Conservation (phyloP, 2,329 filamentous ascomycete genomes). For the Alternaria arbusti region DNA sequence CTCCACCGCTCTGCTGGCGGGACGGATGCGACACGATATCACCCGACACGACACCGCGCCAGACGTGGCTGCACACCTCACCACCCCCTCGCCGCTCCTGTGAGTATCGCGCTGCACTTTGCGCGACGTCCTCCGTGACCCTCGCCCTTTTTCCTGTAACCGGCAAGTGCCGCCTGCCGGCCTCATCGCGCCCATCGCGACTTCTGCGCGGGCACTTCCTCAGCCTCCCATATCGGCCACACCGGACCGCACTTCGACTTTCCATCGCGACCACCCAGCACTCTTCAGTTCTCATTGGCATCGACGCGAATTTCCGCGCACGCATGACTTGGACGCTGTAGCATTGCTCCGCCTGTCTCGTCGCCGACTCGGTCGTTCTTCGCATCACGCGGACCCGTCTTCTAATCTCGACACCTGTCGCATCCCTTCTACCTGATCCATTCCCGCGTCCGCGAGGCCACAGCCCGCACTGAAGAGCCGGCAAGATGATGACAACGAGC, state of each 20-base stretch:
- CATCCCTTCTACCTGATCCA: slow-evolving; percentile 6
- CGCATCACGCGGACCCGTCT: slow-evolving; percentile 6
- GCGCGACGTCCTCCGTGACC: slow-evolving; percentile 17
- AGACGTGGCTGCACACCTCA: slow-evolving; percentile 24
- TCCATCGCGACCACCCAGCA: slow-evolving; percentile 5
- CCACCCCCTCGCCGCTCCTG: slow-evolving; percentile 16
- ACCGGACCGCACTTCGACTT: slow-evolving; percentile 1
- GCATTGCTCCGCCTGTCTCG: slow-evolving; percentile 3
- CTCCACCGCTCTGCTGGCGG: slow-evolving; percentile 34
- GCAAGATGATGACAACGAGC: slow-evolving; percentile 71
- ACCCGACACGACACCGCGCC: slow-evolving; percentile 35
- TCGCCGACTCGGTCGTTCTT: slow-evolving; percentile 8
- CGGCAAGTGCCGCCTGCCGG: slow-evolving; percentile 33
- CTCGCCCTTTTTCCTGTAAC: slow-evolving; percentile 29
- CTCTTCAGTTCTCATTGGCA: neutral
- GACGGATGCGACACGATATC: slow-evolving; percentile 45
- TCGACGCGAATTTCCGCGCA: slow-evolving; percentile 14
- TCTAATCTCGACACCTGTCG: neutral
- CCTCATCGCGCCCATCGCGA: slow-evolving; percentile 29
- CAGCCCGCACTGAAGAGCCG: slow-evolving; percentile 16
- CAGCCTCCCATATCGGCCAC: slow-evolving; percentile 5
- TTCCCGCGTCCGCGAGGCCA: slow-evolving; percentile 18
- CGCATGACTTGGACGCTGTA: slow-evolving; percentile 22
- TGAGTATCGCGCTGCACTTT: slow-evolving; percentile 32
- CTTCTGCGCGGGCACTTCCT: slow-evolving; percentile 22